A percentile compares a stretch with the other conserved stretches of the same genome.
These are phyloP conservation scores for Endogone sp. DNA, from an alignment of 192 early-diverging fungal species.

Conservation along the genomic window DNA sequence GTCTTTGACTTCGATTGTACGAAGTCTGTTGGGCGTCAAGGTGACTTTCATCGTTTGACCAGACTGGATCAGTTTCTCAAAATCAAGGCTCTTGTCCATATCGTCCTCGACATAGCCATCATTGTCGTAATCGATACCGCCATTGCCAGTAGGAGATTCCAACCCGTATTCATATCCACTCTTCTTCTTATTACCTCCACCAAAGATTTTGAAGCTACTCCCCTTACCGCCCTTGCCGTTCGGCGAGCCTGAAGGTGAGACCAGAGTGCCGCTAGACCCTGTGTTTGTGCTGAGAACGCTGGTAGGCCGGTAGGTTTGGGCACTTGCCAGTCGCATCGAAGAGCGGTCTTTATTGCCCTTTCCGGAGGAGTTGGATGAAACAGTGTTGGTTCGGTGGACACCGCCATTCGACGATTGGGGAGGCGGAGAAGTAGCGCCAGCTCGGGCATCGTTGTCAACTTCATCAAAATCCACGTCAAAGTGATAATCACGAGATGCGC, in stretches of 20 bases:
- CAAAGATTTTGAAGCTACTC: not conserved
- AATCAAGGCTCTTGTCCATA: conserved; percentile 17
- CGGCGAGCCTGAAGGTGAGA: too few relatives aligned
- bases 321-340: not conserved
- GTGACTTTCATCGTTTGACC: conserved; percentile 55
- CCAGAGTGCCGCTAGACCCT: not conserved
- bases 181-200: not conserved
- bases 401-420: not conserved
- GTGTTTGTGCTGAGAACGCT: conserved; percentile 19
- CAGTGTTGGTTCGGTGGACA: not conserved
- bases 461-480: conserved; percentile 14
- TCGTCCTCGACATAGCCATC: not conserved
- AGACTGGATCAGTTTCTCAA: conserved; percentile 49
- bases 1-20: conserved; percentile 43
- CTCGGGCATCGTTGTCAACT: conserved; percentile 1
- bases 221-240: not conserved
- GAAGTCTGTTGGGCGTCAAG: conserved; percentile 56
- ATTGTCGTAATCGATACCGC: not conserved
- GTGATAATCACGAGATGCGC: not conserved
- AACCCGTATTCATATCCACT: not conserved
- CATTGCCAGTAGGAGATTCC: not conserved
- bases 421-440: not conserved
- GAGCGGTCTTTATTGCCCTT: conserved; percentile 11
- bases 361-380: conserved; percentile 10
- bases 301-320: conserved; percentile 14